phyloP scores from a whole-genome alignment of 805 yeast species.

The Starmerella floricola region DNA sequence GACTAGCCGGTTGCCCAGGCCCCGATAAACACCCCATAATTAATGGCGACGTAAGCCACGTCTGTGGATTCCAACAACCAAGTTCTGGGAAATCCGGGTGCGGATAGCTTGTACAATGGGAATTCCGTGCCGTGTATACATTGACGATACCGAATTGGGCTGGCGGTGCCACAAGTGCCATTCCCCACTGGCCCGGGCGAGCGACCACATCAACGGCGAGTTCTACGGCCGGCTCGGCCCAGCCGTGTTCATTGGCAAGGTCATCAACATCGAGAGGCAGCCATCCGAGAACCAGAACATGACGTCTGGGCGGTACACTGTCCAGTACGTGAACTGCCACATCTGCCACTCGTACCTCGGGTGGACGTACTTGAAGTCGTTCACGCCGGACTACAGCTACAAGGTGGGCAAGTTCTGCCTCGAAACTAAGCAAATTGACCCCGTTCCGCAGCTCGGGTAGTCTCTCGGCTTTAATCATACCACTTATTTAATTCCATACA shows the following conservation, averaged over 20 bases:
- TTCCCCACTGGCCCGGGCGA: conserved; percentile 5
- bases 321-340: conserved; percentile 13
- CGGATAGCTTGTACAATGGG: conserved; percentile 9
- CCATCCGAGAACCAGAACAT: conserved; percentile 7
- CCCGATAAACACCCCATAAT: too few species aligned
- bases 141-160: conserved; percentile 8
- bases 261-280: conserved; percentile 9
- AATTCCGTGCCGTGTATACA: conserved; percentile 10
- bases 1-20: too few species aligned
- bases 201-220: conserved; percentile 12
- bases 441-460: background rate
- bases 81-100: background rate
- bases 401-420: conserved; percentile 18
- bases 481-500: too few species aligned
- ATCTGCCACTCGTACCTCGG: conserved; percentile 16
- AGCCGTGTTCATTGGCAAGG: conserved; percentile 10
- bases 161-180: conserved; percentile 13
- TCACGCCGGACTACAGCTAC: conserved; percentile 5
- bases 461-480: too few species aligned
- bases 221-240: conserved; percentile 11
- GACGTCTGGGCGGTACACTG: conserved; percentile 12
- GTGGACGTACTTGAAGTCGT: conserved; percentile 15
- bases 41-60: too few species aligned
- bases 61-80: too few species aligned
- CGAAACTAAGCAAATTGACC: conserved; percentile 6